Evolutionary conservation across 495 filamentous ascomycete genomes (phyloP).

Genomic region (Opeltia flavorubescens): DNA sequence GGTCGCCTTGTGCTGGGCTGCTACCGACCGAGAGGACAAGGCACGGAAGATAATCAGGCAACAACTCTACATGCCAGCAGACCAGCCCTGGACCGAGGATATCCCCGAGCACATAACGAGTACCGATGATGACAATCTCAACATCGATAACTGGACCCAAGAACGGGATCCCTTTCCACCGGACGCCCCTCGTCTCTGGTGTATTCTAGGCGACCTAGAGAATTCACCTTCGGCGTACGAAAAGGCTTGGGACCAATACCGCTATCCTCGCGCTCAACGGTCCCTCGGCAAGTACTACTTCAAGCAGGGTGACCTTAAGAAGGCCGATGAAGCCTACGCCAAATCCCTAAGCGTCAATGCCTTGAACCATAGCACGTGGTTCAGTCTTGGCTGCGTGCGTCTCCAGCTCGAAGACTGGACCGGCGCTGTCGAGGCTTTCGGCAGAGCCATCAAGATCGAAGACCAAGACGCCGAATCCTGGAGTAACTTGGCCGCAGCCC

Average conservation of each 20-base stretch:
- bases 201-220: constrained; percentile 87
- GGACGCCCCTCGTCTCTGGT: constrained; percentile 79
- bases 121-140: constrained; percentile 35
- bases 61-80: constrained; percentile 45
- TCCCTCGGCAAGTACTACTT: constrained; percentile 71
- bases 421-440: constrained; percentile 76
- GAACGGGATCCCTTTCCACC: constrained; percentile 55
- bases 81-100: constrained; percentile 6
- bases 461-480: constrained; percentile 84
- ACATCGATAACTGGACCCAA: constrained; percentile 23
- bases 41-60: constrained; percentile 58
- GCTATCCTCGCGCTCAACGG: constrained; percentile 78
- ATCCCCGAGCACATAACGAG: constrained; percentile 20
- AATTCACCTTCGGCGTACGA: constrained; percentile 53
- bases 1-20: constrained; percentile 76
- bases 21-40: constrained; percentile 71
- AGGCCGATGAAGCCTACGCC: constrained; percentile 63
- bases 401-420: constrained; percentile 62
- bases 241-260: constrained; percentile 76
- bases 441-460: constrained; percentile 63
- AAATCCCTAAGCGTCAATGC: constrained; percentile 65
- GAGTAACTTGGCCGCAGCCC: constrained; percentile 82
- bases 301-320: constrained; percentile 42
- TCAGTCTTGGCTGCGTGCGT: constrained; percentile 73
- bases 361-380: constrained; percentile 73